These are phyloP conservation scores for Astrocystis sublimbata DNA, from an alignment of 495 filamentous ascomycete species.

Conservation along the genomic window DNA sequence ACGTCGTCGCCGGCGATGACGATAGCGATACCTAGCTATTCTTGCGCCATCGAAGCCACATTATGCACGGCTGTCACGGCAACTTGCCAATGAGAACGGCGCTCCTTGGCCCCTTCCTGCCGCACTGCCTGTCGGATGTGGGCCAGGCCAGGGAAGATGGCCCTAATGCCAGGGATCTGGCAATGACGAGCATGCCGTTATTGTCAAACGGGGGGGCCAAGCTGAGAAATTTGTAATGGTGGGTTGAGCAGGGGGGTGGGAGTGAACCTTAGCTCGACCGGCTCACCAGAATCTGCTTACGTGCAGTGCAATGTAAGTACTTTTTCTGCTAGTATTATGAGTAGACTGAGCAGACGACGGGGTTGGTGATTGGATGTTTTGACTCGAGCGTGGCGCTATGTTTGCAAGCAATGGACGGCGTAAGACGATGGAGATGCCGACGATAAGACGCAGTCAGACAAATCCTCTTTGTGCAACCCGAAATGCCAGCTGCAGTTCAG, in stretches of 20 bases:
- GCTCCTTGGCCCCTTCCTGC: no score
- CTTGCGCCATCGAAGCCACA: no score
- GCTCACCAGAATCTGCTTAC: no score
- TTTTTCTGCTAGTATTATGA: no score
- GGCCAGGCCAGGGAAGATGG: neutral
- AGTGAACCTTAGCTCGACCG: no score
- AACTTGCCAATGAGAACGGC: neutral
- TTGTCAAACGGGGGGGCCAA: neutral
- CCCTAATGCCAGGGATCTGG: neutral
- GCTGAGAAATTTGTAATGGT: conserved; percentile 9
- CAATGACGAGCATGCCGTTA: neutral
- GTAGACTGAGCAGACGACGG: neutral
- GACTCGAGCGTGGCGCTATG: neutral
- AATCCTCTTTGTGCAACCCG: conserved; percentile 1
- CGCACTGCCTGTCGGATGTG: conserved; percentile 6
- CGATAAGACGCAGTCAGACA: conserved; percentile 9
- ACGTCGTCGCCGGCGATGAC: conserved; percentile 2
- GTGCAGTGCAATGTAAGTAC: neutral
- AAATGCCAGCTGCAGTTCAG: neutral
- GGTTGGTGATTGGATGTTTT: neutral
- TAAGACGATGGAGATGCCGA: neutral
- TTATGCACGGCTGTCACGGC: neutral
- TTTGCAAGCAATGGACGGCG: neutral
- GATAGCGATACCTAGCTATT: no score
- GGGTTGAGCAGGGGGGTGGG: neutral